Evolutionary conservation across 345 rosid genomes (phyloP).

Genomic region (Turritis glabra): DNA sequence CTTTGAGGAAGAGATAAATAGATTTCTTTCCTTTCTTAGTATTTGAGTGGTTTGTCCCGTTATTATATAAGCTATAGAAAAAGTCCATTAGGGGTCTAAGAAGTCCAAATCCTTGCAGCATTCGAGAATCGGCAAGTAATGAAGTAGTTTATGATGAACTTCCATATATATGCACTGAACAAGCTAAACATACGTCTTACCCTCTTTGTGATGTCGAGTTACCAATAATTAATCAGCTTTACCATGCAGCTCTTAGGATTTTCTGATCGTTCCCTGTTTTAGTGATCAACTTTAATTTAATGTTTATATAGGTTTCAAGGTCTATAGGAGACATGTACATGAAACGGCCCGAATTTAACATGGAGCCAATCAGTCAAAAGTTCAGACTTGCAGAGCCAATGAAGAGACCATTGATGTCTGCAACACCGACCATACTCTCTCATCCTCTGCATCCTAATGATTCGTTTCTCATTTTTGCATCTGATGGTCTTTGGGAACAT

Average conservation of each 20-base stretch:
- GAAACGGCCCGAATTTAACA: conserved; percentile 69
- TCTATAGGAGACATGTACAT: conserved; percentile 85
- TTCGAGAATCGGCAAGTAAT: background rate
- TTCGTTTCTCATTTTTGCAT: conserved; percentile 89
- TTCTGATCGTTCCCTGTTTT: background rate
- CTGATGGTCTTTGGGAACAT: conserved; percentile 98
- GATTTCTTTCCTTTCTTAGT: background rate
- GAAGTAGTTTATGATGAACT: background rate
- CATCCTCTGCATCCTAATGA: conserved; percentile 80
- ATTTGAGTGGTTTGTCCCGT: background rate
- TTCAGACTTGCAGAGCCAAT: conserved; percentile 84
- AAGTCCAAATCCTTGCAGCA: background rate
- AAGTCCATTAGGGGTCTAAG: background rate
- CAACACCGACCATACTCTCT: conserved; percentile 61
- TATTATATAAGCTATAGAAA: background rate
- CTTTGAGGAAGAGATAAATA: background rate
- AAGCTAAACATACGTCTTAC: background rate
- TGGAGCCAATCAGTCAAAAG: conserved; percentile 62
- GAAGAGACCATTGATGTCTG: conserved; percentile 70
- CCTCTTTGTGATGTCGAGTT: background rate
- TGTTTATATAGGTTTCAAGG: conserved; percentile 71
- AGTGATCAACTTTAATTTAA: background rate
- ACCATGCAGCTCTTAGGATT: background rate
- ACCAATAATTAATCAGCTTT: background rate
- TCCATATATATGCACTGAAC: background rate